phyloP scores from a whole-genome alignment of 495 filamentous ascomycete genomes.

The Penicillium samsonianum region DNA sequence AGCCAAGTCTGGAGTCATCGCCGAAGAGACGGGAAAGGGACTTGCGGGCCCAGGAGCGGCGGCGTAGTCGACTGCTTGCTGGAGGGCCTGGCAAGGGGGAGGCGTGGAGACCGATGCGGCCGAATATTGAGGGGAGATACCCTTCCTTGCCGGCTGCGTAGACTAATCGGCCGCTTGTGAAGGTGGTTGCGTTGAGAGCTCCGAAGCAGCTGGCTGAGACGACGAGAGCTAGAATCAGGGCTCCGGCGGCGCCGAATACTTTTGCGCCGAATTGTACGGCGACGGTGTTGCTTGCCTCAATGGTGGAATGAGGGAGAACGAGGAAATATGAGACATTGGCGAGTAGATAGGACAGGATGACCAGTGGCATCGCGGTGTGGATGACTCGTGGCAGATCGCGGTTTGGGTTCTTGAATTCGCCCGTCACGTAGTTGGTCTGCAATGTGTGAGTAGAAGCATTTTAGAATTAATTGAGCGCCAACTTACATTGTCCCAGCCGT shows the following conservation, averaged over 20 bases:
- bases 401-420: slow-evolving; percentile 88
- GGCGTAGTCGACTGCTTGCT: slow-evolving; percentile 49
- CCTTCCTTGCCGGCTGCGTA: slow-evolving; percentile 96
- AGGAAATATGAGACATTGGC: slow-evolving; percentile 94
- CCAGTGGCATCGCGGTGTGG: slow-evolving; percentile 94
- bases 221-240: slow-evolving; percentile 82
- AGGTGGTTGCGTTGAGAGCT: slow-evolving; percentile 90
- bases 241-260: slow-evolving; percentile 82
- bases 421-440: slow-evolving; percentile 94
- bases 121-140: slow-evolving; percentile 82
- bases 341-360: slow-evolving; percentile 85
- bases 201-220: slow-evolving; percentile 89
- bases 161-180: slow-evolving; percentile 87
- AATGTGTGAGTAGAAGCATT: slow-evolving; percentile 11
- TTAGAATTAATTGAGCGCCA: neutral
- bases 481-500: slow-evolving; percentile 97
- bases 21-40: slow-evolving; percentile 59
- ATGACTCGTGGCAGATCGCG: slow-evolving; percentile 93
- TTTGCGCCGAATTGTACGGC: slow-evolving; percentile 90
- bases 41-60: slow-evolving; percentile 59
- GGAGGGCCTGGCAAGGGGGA: slow-evolving; percentile 31
- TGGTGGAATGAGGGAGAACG: slow-evolving; percentile 77
- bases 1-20: slow-evolving; percentile 60
- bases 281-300: slow-evolving; percentile 86
- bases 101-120: slow-evolving; percentile 72